A percentile compares a stretch with the other conserved stretches of the same genome.
Evolutionary conservation across 345 rosid species (phyloP).

Genomic region (Hirschfeldia incana): DNA sequence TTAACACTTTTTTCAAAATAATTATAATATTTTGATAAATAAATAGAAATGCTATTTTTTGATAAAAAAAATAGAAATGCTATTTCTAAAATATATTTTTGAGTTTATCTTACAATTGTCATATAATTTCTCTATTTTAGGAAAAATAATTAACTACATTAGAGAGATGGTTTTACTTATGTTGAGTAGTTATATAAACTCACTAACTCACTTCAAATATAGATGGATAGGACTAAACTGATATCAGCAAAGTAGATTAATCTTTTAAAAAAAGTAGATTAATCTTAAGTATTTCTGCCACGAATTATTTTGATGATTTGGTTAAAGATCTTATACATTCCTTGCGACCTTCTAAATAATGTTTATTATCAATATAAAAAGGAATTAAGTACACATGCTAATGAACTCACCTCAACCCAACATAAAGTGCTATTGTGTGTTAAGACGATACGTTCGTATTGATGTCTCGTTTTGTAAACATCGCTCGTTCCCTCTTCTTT

Average conservation of each 20-base stretch:
- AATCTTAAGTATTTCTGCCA: not conserved
- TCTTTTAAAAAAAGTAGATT: not conserved
- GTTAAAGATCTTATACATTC: not conserved
- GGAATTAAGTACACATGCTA: not conserved
- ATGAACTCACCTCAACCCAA: slow-evolving; percentile 6
- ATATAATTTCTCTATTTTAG: too few relatives aligned
- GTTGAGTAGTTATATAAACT: not conserved
- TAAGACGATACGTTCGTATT: not conserved
- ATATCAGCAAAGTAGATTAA: not conserved
- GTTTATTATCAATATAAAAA: not conserved
- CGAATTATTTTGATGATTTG: not conserved
- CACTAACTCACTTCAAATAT: not conserved
- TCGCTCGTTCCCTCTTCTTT: not conserved
- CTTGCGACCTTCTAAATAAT: not conserved
- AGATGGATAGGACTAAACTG: not conserved
- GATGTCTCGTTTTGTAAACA: slow-evolving; percentile 3
- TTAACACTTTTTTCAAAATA: not conserved
- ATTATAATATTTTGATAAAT: not conserved
- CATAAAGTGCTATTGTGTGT: not conserved
- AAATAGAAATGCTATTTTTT: not conserved
- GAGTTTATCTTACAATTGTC: too few relatives aligned
- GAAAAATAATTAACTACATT: not conserved
- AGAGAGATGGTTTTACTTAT: not conserved
- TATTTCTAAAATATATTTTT: not conserved
- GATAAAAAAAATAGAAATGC: too few relatives aligned